Conservation (phyloP, 768 basidiomycete genomes). For the Xanthoconium stramineum region DNA sequence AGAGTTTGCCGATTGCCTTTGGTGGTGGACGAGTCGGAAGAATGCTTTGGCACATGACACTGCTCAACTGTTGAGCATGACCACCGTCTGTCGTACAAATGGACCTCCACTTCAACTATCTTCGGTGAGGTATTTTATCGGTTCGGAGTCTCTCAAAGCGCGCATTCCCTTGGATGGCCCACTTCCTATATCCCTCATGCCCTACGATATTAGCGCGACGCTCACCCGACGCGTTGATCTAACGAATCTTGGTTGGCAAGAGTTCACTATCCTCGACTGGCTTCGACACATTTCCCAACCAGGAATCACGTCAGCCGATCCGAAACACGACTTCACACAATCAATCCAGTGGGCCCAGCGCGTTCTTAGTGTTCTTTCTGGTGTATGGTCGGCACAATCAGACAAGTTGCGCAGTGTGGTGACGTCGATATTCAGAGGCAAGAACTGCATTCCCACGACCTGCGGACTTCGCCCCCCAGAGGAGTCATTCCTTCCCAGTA, state of each 20-base stretch:
- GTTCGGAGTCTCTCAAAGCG: conserved; percentile 50
- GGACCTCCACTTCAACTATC: conserved; percentile 66
- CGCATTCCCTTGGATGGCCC: conserved; percentile 40
- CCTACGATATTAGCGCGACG: conserved; percentile 33
- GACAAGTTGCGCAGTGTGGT: conserved; percentile 17
- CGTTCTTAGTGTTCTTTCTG: conserved; percentile 56
- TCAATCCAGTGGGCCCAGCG: conserved; percentile 80
- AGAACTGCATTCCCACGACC: background rate
- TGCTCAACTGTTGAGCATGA: conserved; percentile 60
- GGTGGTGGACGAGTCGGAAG: conserved; percentile 72
- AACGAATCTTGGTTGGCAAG: conserved; percentile 69
- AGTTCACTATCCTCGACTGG: conserved; percentile 77
- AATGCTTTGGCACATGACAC: conserved; percentile 35
- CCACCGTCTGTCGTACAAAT: conserved; percentile 49
- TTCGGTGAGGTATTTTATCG: conserved; percentile 67
- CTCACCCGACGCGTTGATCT: conserved; percentile 50
- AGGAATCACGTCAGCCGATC: conserved; percentile 37
- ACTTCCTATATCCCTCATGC: conserved; percentile 8
- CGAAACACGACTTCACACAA: conserved; percentile 57
- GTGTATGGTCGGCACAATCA: conserved; percentile 39
- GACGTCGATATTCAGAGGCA: background rate
- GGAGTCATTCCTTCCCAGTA: conserved; percentile 69
- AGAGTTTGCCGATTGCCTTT: conserved; percentile 79
- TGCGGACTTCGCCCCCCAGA: background rate
- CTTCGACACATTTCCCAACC: conserved; percentile 58